Percentiles rank a stretch among this genome's conserved stretches.
Evolutionary conservation across 495 filamentous ascomycete genomes (phyloP).

Genomic region (Tuber magnatum): DNA sequence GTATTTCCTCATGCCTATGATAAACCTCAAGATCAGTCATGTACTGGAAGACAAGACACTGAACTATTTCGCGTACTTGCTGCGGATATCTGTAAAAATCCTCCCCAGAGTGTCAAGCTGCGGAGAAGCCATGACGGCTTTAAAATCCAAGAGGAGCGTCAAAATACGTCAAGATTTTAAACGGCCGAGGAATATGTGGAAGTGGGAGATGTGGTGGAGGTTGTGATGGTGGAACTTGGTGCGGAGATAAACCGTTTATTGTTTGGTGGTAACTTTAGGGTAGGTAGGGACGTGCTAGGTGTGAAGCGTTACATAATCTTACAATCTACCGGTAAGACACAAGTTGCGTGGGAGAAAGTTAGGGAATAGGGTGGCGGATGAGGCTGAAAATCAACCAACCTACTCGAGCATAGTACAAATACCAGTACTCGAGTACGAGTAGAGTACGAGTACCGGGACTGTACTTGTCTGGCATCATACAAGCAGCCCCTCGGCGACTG

Average conservation of each 20-base stretch:
- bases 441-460: too few relatives aligned
- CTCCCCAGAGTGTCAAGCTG: conserved; percentile 33
- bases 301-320: background rate
- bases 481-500: background rate
- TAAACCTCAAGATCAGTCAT: conserved; percentile 12
- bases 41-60: background rate
- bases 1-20: conserved; percentile 42
- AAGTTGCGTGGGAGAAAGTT: background rate
- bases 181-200: background rate
- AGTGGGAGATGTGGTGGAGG: background rate
- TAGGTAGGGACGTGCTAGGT: background rate
- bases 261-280: background rate
- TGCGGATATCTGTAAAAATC: conserved; percentile 41
- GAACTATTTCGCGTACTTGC: conserved; percentile 34
- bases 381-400: background rate
- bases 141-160: background rate
- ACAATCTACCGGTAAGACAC: background rate
- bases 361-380: background rate
- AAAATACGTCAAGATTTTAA: background rate
- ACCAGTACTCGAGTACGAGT: too few relatives aligned
- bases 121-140: conserved; percentile 34
- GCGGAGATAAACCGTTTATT: background rate
- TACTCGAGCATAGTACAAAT: background rate
- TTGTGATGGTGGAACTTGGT: background rate
- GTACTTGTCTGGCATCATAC: background rate